Conservation (phyloP, 2,329 filamentous ascomycete genomes). For the Geosmithia morbida region DNA sequence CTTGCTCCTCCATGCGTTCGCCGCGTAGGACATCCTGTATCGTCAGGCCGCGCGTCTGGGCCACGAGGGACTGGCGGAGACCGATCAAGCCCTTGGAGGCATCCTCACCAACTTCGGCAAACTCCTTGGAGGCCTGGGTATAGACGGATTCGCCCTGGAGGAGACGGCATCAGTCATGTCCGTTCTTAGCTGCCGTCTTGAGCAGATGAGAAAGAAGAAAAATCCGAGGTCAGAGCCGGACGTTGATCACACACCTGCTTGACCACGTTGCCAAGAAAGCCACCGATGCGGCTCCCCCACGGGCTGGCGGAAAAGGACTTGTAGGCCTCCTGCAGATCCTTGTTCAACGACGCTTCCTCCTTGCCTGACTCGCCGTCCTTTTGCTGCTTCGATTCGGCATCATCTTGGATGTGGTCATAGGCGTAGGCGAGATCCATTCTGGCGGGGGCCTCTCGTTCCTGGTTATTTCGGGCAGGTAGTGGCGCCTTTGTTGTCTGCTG, state of each 20-base stretch:
- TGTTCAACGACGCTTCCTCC: slow-evolving; percentile 51
- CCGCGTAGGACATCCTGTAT: slow-evolving; percentile 32
- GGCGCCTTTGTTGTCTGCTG: slow-evolving; percentile 2
- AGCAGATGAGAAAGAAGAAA: no score
- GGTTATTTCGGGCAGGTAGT: slow-evolving; percentile 5
- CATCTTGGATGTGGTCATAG: slow-evolving; percentile 92
- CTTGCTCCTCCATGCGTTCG: slow-evolving; percentile 6
- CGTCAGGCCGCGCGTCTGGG: slow-evolving; percentile 59
- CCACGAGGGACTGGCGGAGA: slow-evolving; percentile 52
- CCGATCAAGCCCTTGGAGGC: slow-evolving; percentile 68
- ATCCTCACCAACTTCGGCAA: slow-evolving; percentile 63
- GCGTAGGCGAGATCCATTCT: slow-evolving; percentile 93
- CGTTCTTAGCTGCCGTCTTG: no score
- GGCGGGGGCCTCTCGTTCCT: background rate
- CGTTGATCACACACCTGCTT: no score
- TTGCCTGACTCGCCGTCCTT: slow-evolving; percentile 22
- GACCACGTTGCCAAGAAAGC: slow-evolving; percentile 79
- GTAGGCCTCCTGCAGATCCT: slow-evolving; percentile 89
- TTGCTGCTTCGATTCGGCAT: slow-evolving; percentile 49
- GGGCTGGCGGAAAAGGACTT: slow-evolving; percentile 81
- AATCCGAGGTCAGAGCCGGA: slow-evolving; percentile 9
- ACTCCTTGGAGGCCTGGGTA: slow-evolving; percentile 58
- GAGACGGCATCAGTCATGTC: no score
- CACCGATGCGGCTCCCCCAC: slow-evolving; percentile 81
- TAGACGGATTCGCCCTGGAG: slow-evolving; percentile 66